Evolutionary conservation across 352 stramenopile genomes (phyloP).

Genomic region (Phytophthora cryptogea): DNA sequence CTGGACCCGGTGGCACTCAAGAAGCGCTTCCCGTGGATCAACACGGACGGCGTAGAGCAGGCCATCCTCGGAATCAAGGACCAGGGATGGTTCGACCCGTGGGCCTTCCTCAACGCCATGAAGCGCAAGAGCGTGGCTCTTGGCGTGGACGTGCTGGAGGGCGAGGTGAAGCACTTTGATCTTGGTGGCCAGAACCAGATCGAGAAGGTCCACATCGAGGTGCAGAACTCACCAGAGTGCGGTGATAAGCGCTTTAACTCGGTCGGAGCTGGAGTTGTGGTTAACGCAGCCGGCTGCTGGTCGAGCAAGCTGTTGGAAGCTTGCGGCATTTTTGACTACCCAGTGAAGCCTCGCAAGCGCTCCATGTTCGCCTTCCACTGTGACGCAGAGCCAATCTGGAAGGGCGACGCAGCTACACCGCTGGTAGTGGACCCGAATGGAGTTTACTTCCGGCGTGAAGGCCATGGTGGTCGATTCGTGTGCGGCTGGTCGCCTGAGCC

Average conservation of each 20-base stretch:
- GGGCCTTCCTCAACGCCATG: slow-evolving; percentile 76
- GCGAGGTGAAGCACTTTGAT: slow-evolving; percentile 72
- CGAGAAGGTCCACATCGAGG: slow-evolving; percentile 60
- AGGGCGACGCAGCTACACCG: slow-evolving; percentile 59
- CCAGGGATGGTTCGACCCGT: slow-evolving; percentile 88
- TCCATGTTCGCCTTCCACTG: slow-evolving; percentile 83
- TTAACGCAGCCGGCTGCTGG: slow-evolving; percentile 81
- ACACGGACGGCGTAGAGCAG: slow-evolving; percentile 58
- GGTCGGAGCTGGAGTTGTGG: slow-evolving; percentile 60
- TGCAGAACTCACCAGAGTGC: slow-evolving; percentile 27
- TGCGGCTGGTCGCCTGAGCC: slow-evolving; percentile 67
- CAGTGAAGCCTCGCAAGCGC: slow-evolving; percentile 77
- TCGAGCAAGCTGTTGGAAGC: slow-evolving; percentile 68
- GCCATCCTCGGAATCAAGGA: slow-evolving; percentile 70
- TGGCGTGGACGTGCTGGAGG: slow-evolving; percentile 74
- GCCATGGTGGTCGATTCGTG: slow-evolving; percentile 68
- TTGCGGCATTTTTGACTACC: slow-evolving; percentile 75
- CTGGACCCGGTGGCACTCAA: slow-evolving; percentile 57
- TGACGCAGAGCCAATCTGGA: slow-evolving; percentile 75
- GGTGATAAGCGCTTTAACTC: slow-evolving; percentile 27
- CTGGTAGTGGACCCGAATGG: slow-evolving; percentile 77
- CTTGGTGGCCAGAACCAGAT: slow-evolving; percentile 58
- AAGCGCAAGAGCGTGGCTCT: slow-evolving; percentile 75
- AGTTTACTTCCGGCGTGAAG: slow-evolving; percentile 85
- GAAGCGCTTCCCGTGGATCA: slow-evolving; percentile 79